Conservation (phyloP, 2,329 filamentous ascomycete species). For the Diplodia sapinea region DNA sequence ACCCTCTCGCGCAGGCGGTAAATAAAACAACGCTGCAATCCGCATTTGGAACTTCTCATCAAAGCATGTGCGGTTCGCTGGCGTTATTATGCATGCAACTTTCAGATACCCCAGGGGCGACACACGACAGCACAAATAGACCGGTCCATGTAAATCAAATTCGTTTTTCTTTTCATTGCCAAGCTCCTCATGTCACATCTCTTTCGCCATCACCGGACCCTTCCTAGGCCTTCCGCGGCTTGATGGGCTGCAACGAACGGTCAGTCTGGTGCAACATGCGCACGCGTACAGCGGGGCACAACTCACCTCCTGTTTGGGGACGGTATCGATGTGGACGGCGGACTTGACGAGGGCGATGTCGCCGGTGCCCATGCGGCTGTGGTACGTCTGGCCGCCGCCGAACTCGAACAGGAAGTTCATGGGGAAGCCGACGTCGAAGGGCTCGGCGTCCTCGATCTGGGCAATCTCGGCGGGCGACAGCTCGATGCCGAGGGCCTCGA, state of each 20-base stretch:
- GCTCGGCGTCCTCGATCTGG: constrained; percentile 66
- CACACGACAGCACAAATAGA: background rate
- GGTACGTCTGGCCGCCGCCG: constrained; percentile 37
- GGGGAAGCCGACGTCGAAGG: constrained; percentile 72
- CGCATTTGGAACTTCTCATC: background rate
- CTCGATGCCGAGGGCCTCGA: constrained; percentile 67
- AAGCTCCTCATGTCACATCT: no score
- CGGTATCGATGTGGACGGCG: constrained; percentile 40
- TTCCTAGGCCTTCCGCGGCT: constrained; percentile 9
- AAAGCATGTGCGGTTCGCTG: background rate
- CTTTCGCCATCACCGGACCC: background rate
- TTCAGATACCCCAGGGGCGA: background rate
- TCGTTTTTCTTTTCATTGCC: background rate
- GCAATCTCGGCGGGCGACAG: constrained; percentile 68
- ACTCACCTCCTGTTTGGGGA: constrained; percentile 30
- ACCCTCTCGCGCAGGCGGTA: background rate
- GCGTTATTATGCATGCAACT: background rate
- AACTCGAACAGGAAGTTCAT: constrained; percentile 58
- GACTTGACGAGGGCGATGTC: constrained; percentile 41
- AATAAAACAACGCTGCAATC: background rate
- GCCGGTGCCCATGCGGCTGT: constrained; percentile 38
- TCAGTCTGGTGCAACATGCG: background rate
- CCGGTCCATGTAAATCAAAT: background rate
- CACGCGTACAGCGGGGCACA: no score
- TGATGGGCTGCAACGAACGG: background rate